Evolutionary conservation across 2,329 filamentous ascomycete species (phyloP), one percentile per base, ranked within the genome.

Genomic region (Arthrobotrys musiformis): DNA sequence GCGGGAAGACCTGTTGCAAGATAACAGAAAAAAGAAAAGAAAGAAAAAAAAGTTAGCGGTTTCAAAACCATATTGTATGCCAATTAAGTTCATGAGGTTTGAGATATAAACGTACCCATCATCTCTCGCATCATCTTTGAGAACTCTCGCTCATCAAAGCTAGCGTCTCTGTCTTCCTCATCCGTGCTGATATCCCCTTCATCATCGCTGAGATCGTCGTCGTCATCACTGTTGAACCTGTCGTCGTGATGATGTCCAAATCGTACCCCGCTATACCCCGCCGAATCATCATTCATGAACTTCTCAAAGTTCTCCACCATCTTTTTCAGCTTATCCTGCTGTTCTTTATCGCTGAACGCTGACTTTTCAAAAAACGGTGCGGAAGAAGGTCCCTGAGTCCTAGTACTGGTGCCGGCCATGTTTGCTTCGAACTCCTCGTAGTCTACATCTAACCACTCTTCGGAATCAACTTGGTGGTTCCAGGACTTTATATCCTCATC

Each of bases 221-320:
- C 86, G 76, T 92, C 90, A 56, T 74, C 70, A 15, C 87, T 84
- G 75, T 92, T 91, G 87, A 92, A 92, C 8, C 92, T 91, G 77
- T 88, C 86, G 11, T 70, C 63, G 44, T 79, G 75, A 22, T 80
- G 72, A 42, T 88, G 86, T 22, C 26, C 37, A 26, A 92, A 83
- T 74, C 93, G 90, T 0, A 90, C 92, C 0, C 93, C 94, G 54
- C 97, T 93, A 4, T 90, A 83, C 0, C 92, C 94, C 0, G 93
- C 93, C 52, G 87, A 88, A 9, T 96, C 92, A 80, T 81, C 80
- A 69, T 96, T 92, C 52, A 99, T 84, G 80, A 99, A 98, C 11
- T 91, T 87, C 81, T 97, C 93, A 81, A 99, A 98, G n/a, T 93
- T 89, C 54, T 92, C 91, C 0, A 99, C 95, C 82, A 98, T 97